Evolutionary conservation across 345 rosid genomes (phyloP), one percentile per base, ranked within the genome.

Genomic region (Bruguiera sexangula): DNA sequence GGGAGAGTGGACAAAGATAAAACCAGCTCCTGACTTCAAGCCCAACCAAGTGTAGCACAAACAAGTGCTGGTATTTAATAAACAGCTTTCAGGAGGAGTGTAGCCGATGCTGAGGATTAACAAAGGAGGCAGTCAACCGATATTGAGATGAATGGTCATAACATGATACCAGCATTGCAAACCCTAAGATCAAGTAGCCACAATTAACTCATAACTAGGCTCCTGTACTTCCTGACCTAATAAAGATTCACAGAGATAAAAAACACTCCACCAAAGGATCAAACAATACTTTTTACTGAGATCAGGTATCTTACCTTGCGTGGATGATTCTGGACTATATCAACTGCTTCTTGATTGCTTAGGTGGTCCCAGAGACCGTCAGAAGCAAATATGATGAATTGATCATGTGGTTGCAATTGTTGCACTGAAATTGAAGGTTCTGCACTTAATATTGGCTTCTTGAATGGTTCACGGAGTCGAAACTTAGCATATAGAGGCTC

Each of bases 351-450:
- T 79, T 91, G 95, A 80, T 91, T 91, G 73, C 79, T 87, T 73
- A 89, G 73, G 78, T 87, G 95, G 71, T 91, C 95, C 97, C 95
- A 89, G 2, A 89, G 91, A 39, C 95, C 95, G 76, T 89, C 95
- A 51, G 97, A 91, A 20, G 97, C 95, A 72, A 88, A 87, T 78
- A 91, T 91, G 34, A 89, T 58, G 63, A 91, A 91, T 68, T 78
- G 82, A 79, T 91, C 95, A 0, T 81, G 80, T 31, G 89, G 78
- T 79, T 80, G 87, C 78, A 91, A 82, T 34, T 75, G 77, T 76
- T 91, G 93, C 76, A 67, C 86, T 20, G 95, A 74, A 39, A 91
- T 80, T 32, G 93, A 61, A 4, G 97, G 96, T 63, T 91, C 96
- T 43, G 91, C 67, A 4, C 97, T 91, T 76, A 91, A 77, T 70